These are phyloP conservation scores for Colletotrichum sojae DNA, from an alignment of 2,329 filamentous ascomycete species.

Conservation along the genomic window DNA sequence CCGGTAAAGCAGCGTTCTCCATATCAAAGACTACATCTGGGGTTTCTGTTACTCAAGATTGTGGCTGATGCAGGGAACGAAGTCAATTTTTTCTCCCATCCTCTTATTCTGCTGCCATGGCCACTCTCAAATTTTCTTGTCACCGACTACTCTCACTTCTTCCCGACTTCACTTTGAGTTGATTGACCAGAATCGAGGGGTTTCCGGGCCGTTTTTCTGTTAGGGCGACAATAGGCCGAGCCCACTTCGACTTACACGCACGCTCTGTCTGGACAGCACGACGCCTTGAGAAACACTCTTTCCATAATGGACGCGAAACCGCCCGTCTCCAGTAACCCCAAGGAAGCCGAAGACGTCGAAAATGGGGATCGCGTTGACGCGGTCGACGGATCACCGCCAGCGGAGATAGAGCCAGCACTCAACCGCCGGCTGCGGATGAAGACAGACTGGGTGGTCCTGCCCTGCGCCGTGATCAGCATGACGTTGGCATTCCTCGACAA, in stretches of 20 bases:
- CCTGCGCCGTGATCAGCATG: conserved; percentile 40
- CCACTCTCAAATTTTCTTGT: background rate
- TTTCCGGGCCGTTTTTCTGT: background rate
- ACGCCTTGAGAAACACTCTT: background rate
- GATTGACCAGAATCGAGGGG: no score
- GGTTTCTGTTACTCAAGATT: conserved; percentile 24
- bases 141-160: background rate
- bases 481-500: conserved; percentile 43
- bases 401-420: conserved; percentile 9
- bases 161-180: background rate
- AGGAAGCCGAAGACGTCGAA: conserved; percentile 7
- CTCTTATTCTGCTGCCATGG: background rate
- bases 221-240: background rate
- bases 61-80: conserved; percentile 6
- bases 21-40: conserved; percentile 18
- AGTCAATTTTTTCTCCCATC: background rate
- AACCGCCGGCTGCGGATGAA: conserved; percentile 39
- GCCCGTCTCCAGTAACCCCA: background rate
- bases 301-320: conserved; percentile 27
- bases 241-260: conserved; percentile 17
- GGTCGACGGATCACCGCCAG: background rate
- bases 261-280: background rate
- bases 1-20: conserved; percentile 7
- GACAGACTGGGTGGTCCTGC: conserved; percentile 42
- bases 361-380: conserved; percentile 3